Percentiles rank a stretch among this genome's conserved stretches.
phyloP scores from a whole-genome alignment of 495 filamentous ascomycete species.

The Neurospora sp. region DNA sequence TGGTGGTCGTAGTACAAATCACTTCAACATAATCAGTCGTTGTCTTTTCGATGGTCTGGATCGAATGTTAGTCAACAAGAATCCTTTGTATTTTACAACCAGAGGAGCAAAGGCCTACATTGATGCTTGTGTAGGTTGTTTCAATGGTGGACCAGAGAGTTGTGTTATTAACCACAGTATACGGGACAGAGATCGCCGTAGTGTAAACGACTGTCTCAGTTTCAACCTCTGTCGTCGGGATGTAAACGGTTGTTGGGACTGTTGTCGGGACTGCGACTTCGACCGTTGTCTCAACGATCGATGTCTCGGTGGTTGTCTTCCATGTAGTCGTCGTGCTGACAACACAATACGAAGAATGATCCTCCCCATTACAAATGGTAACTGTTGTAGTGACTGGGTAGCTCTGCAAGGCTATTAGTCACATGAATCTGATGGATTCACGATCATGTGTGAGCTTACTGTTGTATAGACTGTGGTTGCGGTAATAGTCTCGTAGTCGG shows the following conservation, averaged over 20 bases:
- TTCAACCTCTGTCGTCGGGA: slow-evolving; percentile 2
- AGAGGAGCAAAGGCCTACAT: not conserved
- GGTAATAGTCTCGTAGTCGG: slow-evolving; percentile 13
- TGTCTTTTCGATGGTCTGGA: not conserved
- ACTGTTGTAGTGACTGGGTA: slow-evolving; percentile 13
- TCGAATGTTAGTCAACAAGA: not conserved
- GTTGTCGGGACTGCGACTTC: not conserved
- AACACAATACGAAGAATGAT: slow-evolving; percentile 9
- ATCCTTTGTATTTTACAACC: not conserved
- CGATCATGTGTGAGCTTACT: slow-evolving; percentile 1
- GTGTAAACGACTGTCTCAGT: slow-evolving; percentile 3
- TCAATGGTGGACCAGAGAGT: slow-evolving; percentile 5
- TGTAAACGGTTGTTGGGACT: slow-evolving; percentile 8
- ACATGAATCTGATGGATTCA: not conserved
- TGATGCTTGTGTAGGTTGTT: slow-evolving; percentile 2
- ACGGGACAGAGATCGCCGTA: slow-evolving; percentile 1
- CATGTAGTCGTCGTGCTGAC: slow-evolving; percentile 16
- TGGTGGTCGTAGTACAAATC: slow-evolving; percentile 5
- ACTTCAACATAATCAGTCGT: not conserved
- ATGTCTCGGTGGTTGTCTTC: slow-evolving; percentile 13
- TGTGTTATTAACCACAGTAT: slow-evolving; percentile 2
- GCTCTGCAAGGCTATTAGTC: slow-evolving; percentile 6
- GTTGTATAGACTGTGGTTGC: slow-evolving; percentile 11
- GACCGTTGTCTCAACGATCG: slow-evolving; percentile 2
- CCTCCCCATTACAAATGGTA: slow-evolving; percentile 9